phyloP scores from a whole-genome alignment of 768 basidiomycete species.

The Tulasnella sp. region DNA sequence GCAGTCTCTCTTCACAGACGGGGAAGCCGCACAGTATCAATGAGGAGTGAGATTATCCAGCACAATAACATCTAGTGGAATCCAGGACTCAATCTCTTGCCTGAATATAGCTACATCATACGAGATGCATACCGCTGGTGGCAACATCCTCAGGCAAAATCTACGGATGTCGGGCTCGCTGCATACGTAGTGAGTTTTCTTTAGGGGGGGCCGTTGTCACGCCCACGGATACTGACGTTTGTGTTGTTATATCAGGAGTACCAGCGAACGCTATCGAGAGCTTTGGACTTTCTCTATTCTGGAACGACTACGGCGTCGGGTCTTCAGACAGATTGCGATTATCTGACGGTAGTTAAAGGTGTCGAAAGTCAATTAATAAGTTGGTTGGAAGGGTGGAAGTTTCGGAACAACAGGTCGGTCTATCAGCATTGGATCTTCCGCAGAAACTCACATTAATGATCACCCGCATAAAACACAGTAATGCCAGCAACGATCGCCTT shows the following conservation, averaged over 20 bases:
- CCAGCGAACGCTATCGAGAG: conserved; percentile 79
- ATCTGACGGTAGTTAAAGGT: conserved; percentile 68
- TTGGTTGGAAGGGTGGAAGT: conserved; percentile 45
- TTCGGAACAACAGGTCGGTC: conserved; percentile 12
- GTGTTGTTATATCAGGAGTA: conserved; percentile 59
- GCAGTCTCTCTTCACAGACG: conserved; percentile 90
- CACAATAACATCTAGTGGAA: neutral
- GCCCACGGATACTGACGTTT: conserved; percentile 17
- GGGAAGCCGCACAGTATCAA: conserved; percentile 88
- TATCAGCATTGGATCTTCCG: too few relatives aligned
- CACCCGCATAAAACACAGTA: neutral
- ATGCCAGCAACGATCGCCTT: neutral
- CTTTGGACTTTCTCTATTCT: conserved; percentile 83
- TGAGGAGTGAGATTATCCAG: conserved; percentile 82
- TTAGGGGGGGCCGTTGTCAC: too few relatives aligned
- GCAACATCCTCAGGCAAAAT: conserved; percentile 46
- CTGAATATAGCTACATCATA: conserved; percentile 58
- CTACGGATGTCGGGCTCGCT: conserved; percentile 57
- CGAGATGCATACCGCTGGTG: conserved; percentile 72
- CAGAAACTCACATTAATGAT: too few relatives aligned
- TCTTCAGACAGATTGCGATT: conserved; percentile 73
- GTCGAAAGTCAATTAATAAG: conserved; percentile 67
- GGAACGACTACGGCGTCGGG: conserved; percentile 70
- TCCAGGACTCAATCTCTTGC: neutral
- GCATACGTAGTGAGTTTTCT: conserved; percentile 57